Percentiles rank a stretch among this genome's conserved stretches.
phyloP scores from a whole-genome alignment of 345 rosid genomes.

The Hibiscus syriacus region DNA sequence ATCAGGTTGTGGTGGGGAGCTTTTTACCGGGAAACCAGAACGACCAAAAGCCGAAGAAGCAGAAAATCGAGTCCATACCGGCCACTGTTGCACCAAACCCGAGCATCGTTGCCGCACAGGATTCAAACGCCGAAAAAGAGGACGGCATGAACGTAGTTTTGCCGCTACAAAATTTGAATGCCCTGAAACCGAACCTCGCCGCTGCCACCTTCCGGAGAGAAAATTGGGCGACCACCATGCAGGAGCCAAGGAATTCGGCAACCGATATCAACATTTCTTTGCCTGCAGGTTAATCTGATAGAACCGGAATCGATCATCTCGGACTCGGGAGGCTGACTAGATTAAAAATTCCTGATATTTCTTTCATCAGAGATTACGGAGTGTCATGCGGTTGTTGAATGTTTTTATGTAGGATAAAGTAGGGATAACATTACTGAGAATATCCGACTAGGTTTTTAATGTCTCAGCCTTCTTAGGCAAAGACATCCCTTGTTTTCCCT shows the following conservation, averaged over 20 bases:
- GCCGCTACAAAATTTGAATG: slow-evolving; percentile 17
- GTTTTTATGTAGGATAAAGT: slow-evolving; percentile 11
- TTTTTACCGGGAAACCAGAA: slow-evolving; percentile 64
- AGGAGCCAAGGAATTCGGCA: slow-evolving; percentile 50
- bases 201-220: slow-evolving; percentile 41
- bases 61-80: slow-evolving; percentile 40
- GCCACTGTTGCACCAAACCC: slow-evolving; percentile 25
- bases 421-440: slow-evolving; percentile 8
- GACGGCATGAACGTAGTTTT: slow-evolving; percentile 13
- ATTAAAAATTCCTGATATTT: neutral
- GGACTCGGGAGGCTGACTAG: slow-evolving; percentile 12
- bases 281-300: slow-evolving; percentile 31
- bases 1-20: slow-evolving; percentile 87
- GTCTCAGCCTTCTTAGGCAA: neutral
- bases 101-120: slow-evolving; percentile 12
- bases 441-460: slow-evolving; percentile 11
- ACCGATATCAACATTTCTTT: slow-evolving; percentile 71
- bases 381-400: slow-evolving; percentile 5
- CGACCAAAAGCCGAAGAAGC: slow-evolving; percentile 72
- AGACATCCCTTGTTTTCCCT: neutral
- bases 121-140: slow-evolving; percentile 23
- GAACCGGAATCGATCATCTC: neutral
- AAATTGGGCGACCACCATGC: slow-evolving; percentile 43
- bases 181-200: slow-evolving; percentile 26
- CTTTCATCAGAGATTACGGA: neutral